Base-by-base conservation (phyloP, 2,329 filamentous ascomycete genomes). In the Trichoderma arundinaceum region DNA sequence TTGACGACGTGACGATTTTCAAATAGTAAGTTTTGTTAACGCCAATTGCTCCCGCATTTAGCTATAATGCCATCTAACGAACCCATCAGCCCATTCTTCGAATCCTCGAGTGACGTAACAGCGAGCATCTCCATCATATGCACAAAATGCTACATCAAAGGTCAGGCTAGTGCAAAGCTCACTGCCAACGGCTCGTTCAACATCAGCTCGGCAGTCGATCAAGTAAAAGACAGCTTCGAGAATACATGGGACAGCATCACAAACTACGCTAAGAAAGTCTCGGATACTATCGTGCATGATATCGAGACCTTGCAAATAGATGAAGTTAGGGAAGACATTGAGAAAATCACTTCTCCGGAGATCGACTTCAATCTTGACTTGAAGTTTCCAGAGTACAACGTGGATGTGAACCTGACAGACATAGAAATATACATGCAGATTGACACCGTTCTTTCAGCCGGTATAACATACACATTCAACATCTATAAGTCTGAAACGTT, bases 371-470 rank as follows among this genome's bases (percentile, higher is more conserved):
- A 83, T 65, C 68, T 85, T 1, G 75, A 80, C 15, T 49, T 84
- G 0, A 75, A 22, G 13, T 78, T 86, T 5, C 82, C 81, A 0
- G 79, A 80, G 28, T 75, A 74, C 22, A 69, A 72, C 2, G 71
- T 87, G 1, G 70, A 73, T 5, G 80, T 87, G 52, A 73, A 79
- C 32, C 83, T 88, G 66, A 82, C 85, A 61, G 77, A 75, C 0
- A 56, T 86, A 38, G 85, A 87, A 69, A 67, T 87, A 0, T 87
- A 85, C 69, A 75, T 86, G 67, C 70, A 79, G 51, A 68, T 85
- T 4, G 77, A 82, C 57, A 81, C 80, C 0, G 74, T 75, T 0
- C 68, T 87, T 0, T 74, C 77, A 0, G 76, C 75, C 0, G 78
- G 77, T 0, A 73, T 79, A 0, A 81, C 79, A 0, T 85, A 86